These are phyloP conservation scores for Debaryomycetaceae sp. DNA, from an alignment of 1,139 yeast genomes.

Conservation along the genomic window DNA sequence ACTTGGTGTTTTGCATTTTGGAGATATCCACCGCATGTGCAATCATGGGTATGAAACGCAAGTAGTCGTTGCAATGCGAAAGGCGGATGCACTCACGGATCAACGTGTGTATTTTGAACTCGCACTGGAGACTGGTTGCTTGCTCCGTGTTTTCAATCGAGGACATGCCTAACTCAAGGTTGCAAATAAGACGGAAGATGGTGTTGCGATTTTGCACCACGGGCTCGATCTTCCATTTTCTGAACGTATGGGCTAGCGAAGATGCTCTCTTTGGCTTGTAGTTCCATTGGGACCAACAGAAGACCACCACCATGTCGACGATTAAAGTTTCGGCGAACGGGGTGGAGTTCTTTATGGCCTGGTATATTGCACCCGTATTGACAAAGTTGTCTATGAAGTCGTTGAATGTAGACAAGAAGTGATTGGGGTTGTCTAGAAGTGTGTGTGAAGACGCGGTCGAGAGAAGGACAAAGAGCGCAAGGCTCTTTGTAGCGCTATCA, in stretches of 20 bases:
- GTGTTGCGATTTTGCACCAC: slow-evolving; percentile 23
- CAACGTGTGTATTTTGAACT: slow-evolving; percentile 22
- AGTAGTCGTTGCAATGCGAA: slow-evolving; percentile 27
- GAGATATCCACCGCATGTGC: slow-evolving; percentile 30
- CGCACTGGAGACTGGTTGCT: slow-evolving; percentile 13
- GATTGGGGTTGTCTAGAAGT: slow-evolving; percentile 23
- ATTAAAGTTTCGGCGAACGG: slow-evolving; percentile 14
- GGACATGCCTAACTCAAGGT: slow-evolving; percentile 27
- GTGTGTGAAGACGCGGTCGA: slow-evolving; percentile 10
- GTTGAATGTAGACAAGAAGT: slow-evolving; percentile 30
- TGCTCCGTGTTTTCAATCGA: slow-evolving; percentile 13
- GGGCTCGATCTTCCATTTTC: slow-evolving; percentile 23
- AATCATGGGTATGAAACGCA: slow-evolving; percentile 31
- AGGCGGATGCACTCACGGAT: slow-evolving; percentile 19
- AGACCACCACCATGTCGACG: slow-evolving; percentile 31
- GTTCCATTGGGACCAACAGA: slow-evolving; percentile 39
- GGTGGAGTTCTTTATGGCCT: slow-evolving; percentile 14
- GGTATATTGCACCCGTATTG: slow-evolving; percentile 25
- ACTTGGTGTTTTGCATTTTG: slow-evolving; percentile 11
- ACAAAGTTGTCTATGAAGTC: slow-evolving; percentile 32
- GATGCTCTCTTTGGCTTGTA: slow-evolving; percentile 8
- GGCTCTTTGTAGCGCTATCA: slow-evolving; percentile 7
- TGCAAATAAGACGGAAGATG: slow-evolving; percentile 31
- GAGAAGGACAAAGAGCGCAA: slow-evolving; percentile 2
- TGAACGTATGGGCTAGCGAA: slow-evolving; percentile 12